Evolutionary conservation across 2,329 filamentous ascomycete species (phyloP).

Genomic region (Cladophialophora bantiana): DNA sequence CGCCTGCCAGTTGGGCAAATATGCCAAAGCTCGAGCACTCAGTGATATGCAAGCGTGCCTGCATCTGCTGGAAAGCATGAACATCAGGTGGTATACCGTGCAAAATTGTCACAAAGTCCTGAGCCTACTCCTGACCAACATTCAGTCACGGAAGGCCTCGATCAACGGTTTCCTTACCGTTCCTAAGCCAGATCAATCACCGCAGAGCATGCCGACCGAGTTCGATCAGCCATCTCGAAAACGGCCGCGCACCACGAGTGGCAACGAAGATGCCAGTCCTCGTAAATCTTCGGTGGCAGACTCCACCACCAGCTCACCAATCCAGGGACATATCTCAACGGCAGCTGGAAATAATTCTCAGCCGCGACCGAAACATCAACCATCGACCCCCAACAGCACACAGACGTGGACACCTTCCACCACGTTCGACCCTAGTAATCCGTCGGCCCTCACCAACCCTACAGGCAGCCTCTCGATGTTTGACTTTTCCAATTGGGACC

Average conservation of each 20-base stretch:
- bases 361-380: conserved; percentile 19
- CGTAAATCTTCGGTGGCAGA: conserved; percentile 33
- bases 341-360: neutral
- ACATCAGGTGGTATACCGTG: conserved; percentile 50
- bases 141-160: conserved; percentile 41
- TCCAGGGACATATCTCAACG: conserved; percentile 28
- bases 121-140: conserved; percentile 45
- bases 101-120: conserved; percentile 50
- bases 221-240: conserved; percentile 44
- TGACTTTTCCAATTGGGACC: conserved; percentile 37
- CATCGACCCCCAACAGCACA: conserved; percentile 28
- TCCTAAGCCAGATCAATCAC: conserved; percentile 33
- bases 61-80: conserved; percentile 46
- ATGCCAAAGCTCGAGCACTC: conserved; percentile 45
- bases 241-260: conserved; percentile 27
- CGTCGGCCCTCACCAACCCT: conserved; percentile 28
- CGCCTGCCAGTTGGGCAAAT: conserved; percentile 51
- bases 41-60: conserved; percentile 49
- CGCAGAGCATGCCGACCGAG: conserved; percentile 27
- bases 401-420: conserved; percentile 31
- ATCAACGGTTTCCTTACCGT: conserved; percentile 37
- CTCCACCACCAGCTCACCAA: conserved; percentile 27
- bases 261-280: conserved; percentile 28
- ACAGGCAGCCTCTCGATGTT: conserved; percentile 18
- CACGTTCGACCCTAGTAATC: conserved; percentile 30